Percentiles rank a stretch among this genome's conserved stretches.
Conservation (phyloP, 169 alveolate genomes). For the Sarcocystis neurona region DNA sequence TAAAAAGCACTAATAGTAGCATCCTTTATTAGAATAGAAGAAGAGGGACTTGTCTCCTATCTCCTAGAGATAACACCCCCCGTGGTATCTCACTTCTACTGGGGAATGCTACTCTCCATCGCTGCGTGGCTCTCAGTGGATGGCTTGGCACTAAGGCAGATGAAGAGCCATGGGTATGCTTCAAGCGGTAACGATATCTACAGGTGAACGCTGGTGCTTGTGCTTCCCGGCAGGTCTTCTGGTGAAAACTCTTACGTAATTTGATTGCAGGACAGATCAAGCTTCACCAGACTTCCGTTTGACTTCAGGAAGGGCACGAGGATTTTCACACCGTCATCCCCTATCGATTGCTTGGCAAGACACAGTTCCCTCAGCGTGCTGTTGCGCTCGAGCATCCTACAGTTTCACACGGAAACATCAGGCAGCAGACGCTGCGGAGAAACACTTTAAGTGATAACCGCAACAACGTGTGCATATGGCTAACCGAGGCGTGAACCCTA, state of each 20-base stretch:
- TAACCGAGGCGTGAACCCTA: not conserved
- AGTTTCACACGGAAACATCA: not conserved
- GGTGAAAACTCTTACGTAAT: slow-evolving; percentile 28
- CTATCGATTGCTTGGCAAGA: not conserved
- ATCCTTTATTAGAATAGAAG: no score
- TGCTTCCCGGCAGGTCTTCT: no score
- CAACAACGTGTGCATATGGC: not conserved
- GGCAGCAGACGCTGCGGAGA: not conserved
- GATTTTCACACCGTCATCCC: slow-evolving; percentile 1
- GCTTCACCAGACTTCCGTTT: not conserved
- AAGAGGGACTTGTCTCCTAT: no score
- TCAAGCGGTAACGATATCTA: no score
- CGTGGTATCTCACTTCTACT: no score
- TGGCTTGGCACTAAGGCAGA: no score
- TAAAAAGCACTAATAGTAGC: no score
- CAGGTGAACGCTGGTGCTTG: no score
- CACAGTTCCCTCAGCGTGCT: not conserved
- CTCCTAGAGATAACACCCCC: no score
- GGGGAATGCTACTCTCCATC: no score
- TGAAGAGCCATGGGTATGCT: no score
- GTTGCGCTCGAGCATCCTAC: slow-evolving; percentile 4
- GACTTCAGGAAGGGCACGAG: slow-evolving; percentile 19
- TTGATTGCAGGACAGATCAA: slow-evolving; percentile 34
- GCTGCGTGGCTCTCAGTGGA: no score
- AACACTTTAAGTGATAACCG: not conserved